A percentile compares a stretch with the other conserved stretches of the same genome.
phyloP scores from a whole-genome alignment of 441 rosid species.

The Syzygium malaccense region DNA sequence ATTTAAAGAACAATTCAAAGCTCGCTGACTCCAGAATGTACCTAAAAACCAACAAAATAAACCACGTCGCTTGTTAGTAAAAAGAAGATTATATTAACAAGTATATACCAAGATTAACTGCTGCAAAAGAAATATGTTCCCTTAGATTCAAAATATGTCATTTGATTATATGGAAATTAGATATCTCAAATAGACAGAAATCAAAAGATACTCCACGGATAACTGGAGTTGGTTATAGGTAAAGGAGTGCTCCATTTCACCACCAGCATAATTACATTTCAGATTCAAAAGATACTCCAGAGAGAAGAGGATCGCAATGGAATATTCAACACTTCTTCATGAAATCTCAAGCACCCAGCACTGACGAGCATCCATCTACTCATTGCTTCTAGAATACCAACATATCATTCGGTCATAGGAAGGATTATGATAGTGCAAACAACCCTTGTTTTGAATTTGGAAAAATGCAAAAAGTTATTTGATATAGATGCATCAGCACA shows the following conservation, averaged over 20 bases:
- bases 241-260: neutral
- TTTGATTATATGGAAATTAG: neutral
- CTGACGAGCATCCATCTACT: neutral
- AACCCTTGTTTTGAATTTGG: neutral
- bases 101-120: neutral
- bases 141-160: neutral
- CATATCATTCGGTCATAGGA: neutral
- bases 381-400: neutral
- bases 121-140: neutral
- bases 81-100: neutral
- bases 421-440: neutral
- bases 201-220: neutral
- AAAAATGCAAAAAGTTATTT: neutral
- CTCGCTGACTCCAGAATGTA: constrained; percentile 87
- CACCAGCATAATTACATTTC: neutral
- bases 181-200: neutral
- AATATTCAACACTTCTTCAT: neutral
- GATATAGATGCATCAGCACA: neutral
- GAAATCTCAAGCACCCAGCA: neutral
- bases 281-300: neutral
- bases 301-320: neutral
- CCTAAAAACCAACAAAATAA: constrained; percentile 58
- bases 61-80: constrained; percentile 9
- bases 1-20: constrained; percentile 92
- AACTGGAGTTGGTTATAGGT: neutral